phyloP scores from a whole-genome alignment of 108 stramenopile genomes.

The Fistulifera pelliculosa region DNA sequence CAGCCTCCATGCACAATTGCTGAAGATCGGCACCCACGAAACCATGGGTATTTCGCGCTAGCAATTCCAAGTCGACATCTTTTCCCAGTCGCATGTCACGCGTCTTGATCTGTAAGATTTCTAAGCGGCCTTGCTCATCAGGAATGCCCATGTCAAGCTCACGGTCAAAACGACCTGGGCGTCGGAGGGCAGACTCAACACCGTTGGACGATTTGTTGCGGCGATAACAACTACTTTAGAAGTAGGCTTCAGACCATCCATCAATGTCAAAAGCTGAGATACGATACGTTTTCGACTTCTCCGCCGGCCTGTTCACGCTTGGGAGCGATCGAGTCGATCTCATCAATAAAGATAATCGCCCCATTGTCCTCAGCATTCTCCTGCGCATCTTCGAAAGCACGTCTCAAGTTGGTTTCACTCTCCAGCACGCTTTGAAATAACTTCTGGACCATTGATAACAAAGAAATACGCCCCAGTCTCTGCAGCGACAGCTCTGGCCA shows the following conservation, averaged over 20 bases:
- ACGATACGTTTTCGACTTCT: conserved; percentile 93
- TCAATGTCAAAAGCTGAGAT: conserved; percentile 93
- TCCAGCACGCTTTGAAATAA: conserved; percentile 94
- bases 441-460: conserved; percentile 97
- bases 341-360: conserved; percentile 97
- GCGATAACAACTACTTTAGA: conserved; percentile 94
- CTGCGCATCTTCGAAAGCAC: conserved; percentile 88
- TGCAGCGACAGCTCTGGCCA: conserved; percentile 91
- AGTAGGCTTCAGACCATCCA: conserved; percentile 89
- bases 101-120: conserved; percentile 93
- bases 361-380: conserved; percentile 83
- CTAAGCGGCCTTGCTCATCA: conserved; percentile 81
- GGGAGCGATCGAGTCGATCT: conserved; percentile 97
- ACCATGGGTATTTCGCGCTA: conserved; percentile 84
- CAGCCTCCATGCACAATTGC: conserved; percentile 92
- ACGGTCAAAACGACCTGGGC: conserved; percentile 96
- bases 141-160: conserved; percentile 93
- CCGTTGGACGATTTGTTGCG: conserved; percentile 91
- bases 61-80: conserved; percentile 81
- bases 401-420: conserved; percentile 78
- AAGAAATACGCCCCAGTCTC: conserved; percentile 96
- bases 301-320: conserved; percentile 93
- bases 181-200: conserved; percentile 90
- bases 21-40: conserved; percentile 95
- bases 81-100: conserved; percentile 84